These are phyloP conservation scores for Lobulomyces angularis DNA, from an alignment of 192 early-diverging fungal species.

Conservation along the genomic window DNA sequence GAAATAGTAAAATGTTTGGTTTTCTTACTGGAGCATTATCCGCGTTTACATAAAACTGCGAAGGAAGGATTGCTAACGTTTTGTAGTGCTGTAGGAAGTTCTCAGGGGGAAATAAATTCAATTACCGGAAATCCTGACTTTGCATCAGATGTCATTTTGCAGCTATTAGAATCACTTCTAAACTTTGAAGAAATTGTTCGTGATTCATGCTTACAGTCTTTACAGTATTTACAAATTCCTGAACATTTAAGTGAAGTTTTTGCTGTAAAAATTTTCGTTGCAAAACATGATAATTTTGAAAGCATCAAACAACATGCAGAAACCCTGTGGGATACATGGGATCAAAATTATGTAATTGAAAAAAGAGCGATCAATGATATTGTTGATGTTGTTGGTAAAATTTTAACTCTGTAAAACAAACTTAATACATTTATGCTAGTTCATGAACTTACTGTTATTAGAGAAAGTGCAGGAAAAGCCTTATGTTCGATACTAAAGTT, in stretches of 20 bases:
- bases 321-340: constrained; percentile 45
- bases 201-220: constrained; percentile 44
- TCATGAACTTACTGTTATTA: constrained; percentile 41
- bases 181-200: constrained; percentile 54
- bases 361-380: constrained; percentile 4
- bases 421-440: constrained; percentile 13
- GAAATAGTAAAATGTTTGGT: constrained; percentile 23
- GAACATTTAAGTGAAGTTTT: constrained; percentile 36
- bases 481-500: constrained; percentile 48
- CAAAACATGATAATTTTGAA: constrained; percentile 49
- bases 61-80: constrained; percentile 24
- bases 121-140: neutral
- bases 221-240: constrained; percentile 35
- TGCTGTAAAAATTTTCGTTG: constrained; percentile 57
- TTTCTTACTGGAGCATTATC: constrained; percentile 22
- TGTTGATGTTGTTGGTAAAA: constrained; percentile 14
- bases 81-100: constrained; percentile 13
- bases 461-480: constrained; percentile 46
- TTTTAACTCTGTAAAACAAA: constrained; percentile 1
- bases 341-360: constrained; percentile 12
- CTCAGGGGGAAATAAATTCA: neutral
- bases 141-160: constrained; percentile 28
- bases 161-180: constrained; percentile 52
- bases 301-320: constrained; percentile 40
- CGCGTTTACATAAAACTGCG: constrained; percentile 23